A percentile compares a stretch with the other conserved stretches of the same genome.
These are phyloP conservation scores for Plenodomus lindquistii DNA, from an alignment of 2,329 filamentous ascomycete species.

Conservation along the genomic window DNA sequence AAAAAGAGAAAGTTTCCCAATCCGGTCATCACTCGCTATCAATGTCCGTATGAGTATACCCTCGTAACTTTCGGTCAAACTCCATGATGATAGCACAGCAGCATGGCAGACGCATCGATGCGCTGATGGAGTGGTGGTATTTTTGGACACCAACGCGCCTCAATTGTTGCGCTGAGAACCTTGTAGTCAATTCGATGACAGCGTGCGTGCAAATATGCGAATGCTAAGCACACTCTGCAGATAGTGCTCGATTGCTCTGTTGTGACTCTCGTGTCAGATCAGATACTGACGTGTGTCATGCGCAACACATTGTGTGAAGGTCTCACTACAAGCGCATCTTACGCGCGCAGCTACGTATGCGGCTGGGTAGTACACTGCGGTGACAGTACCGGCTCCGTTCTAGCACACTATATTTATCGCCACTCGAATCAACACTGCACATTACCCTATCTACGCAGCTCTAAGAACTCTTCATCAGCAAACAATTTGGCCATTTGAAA, in stretches of 20 bases:
- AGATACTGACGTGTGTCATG: too few species aligned
- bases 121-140: background rate
- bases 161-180: background rate
- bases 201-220: background rate
- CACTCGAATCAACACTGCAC: too few species aligned
- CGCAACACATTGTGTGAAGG: too few species aligned
- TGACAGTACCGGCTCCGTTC: too few species aligned
- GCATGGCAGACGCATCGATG: background rate
- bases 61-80: background rate
- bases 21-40: background rate
- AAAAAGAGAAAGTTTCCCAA: background rate
- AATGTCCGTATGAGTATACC: background rate
- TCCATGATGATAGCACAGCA: background rate
- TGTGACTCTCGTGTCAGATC: too few species aligned
- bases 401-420: too few species aligned
- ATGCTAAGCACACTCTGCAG: background rate
- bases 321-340: too few species aligned
- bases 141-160: background rate
- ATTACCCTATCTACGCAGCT: too few species aligned
- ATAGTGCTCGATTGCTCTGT: background rate
- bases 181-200: background rate
- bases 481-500: too few species aligned
- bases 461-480: too few species aligned
- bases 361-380: too few species aligned
- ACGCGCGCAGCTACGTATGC: too few species aligned